These are phyloP conservation scores for Colletotrichum sp. DNA, from an alignment of 2,329 filamentous ascomycete genomes.

Conservation along the genomic window DNA sequence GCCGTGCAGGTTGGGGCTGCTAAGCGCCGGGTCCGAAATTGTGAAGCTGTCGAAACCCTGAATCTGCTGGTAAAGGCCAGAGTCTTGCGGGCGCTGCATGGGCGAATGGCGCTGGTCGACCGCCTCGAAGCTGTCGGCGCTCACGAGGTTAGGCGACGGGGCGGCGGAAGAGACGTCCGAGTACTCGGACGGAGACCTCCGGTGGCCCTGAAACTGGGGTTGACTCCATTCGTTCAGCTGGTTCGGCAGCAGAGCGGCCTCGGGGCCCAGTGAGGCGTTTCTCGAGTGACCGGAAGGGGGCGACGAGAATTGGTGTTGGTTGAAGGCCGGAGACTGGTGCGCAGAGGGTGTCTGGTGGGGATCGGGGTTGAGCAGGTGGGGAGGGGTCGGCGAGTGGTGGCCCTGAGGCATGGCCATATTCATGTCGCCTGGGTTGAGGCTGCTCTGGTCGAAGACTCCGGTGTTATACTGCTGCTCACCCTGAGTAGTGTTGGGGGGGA, in stretches of 20 bases:
- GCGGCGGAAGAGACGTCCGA: slow-evolving; percentile 89
- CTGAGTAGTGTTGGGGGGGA: slow-evolving; percentile 52
- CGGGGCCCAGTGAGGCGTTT: slow-evolving; percentile 61
- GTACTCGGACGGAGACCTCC: slow-evolving; percentile 86
- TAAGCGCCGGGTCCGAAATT: slow-evolving; percentile 72
- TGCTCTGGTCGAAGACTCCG: slow-evolving; percentile 60
- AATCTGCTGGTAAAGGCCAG: slow-evolving; percentile 76
- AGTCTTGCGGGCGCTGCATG: slow-evolving; percentile 76
- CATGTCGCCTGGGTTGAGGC: slow-evolving; percentile 51
- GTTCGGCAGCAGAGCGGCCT: slow-evolving; percentile 59
- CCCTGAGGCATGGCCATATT: slow-evolving; percentile 61
- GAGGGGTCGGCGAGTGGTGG: slow-evolving; percentile 61
- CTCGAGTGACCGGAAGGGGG: slow-evolving; percentile 55
- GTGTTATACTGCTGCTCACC: slow-evolving; percentile 64
- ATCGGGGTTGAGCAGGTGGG: slow-evolving; percentile 59
- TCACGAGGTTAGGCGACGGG: slow-evolving; percentile 80
- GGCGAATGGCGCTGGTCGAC: slow-evolving; percentile 77
- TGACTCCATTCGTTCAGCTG: slow-evolving; percentile 59
- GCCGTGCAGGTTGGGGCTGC: slow-evolving; percentile 70
- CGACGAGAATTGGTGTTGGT: slow-evolving; percentile 60
- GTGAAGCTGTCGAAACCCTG: slow-evolving; percentile 81
- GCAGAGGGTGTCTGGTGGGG: slow-evolving; percentile 48
- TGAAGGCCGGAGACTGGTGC: slow-evolving; percentile 63
- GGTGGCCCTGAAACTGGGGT: slow-evolving; percentile 77
- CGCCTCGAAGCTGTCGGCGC: slow-evolving; percentile 80